Evolutionary conservation across 2,329 filamentous ascomycete species (phyloP).

Genomic region (Tolypocladium nubicola): DNA sequence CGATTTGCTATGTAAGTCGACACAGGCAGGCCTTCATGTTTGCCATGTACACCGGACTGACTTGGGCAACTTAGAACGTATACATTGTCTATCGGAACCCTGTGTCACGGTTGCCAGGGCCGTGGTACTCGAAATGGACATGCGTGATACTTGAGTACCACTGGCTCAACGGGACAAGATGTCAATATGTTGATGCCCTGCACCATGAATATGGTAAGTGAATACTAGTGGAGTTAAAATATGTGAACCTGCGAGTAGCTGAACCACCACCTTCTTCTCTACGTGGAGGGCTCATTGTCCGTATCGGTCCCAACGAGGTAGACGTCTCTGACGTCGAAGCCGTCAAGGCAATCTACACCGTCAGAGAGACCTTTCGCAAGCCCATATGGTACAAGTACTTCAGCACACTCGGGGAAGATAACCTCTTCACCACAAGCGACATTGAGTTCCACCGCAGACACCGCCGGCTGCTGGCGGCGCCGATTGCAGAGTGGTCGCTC

Average conservation of each 20-base stretch:
- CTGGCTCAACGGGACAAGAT: conserved; percentile 1
- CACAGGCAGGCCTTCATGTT: no score
- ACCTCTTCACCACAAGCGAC: conserved; percentile 29
- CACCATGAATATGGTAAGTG: conserved; percentile 12
- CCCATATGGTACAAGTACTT: conserved; percentile 9
- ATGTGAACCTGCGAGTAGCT: not conserved
- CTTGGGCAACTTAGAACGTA: not conserved
- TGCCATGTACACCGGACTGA: no score
- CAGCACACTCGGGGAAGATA: conserved; percentile 6
- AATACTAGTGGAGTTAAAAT: not conserved
- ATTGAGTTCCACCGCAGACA: conserved; percentile 24
- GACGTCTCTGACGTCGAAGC: conserved; percentile 9
- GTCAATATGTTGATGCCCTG: conserved; percentile 10
- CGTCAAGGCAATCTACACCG: conserved; percentile 20
- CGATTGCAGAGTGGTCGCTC: conserved; percentile 25
- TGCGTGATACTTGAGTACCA: conserved; percentile 1
- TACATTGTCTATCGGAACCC: not conserved
- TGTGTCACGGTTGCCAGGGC: conserved; percentile 4
- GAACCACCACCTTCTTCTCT: not conserved
- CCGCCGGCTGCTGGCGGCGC: conserved; percentile 29
- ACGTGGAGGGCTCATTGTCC: conserved; percentile 11
- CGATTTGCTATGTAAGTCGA: not conserved
- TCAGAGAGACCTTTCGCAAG: conserved; percentile 13
- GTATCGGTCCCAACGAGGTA: conserved; percentile 12
- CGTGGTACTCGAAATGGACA: conserved; percentile 6